Conservation (phyloP, 2,329 filamentous ascomycete genomes). For the Fusarium torulosum region DNA sequence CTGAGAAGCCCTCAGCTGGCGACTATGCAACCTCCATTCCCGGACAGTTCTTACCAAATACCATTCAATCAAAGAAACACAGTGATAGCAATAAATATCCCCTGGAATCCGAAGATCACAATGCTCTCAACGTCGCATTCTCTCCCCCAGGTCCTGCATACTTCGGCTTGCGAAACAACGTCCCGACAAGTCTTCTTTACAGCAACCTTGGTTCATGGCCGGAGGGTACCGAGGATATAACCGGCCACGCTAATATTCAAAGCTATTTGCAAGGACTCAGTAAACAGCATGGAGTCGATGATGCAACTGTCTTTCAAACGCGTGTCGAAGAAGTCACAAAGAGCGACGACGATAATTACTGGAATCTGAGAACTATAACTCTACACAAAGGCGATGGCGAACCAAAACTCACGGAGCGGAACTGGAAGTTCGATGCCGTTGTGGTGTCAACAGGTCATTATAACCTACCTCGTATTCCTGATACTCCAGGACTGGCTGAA, state of each 20-base stretch:
- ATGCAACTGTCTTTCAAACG: conserved; percentile 67
- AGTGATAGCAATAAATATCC: background rate
- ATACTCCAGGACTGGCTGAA: conserved; percentile 67
- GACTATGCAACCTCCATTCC: conserved; percentile 43
- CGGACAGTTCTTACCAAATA: conserved; percentile 6
- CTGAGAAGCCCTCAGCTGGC: conserved; percentile 46
- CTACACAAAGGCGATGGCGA: conserved; percentile 49
- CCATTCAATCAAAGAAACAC: background rate
- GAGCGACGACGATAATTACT: conserved; percentile 54
- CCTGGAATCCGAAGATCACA: background rate
- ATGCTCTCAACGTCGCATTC: conserved; percentile 31
- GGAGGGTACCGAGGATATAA: conserved; percentile 68
- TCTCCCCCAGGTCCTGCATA: conserved; percentile 63
- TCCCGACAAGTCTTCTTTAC: conserved; percentile 70
- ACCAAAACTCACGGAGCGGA: conserved; percentile 48
- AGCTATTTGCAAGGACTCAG: conserved; percentile 73
- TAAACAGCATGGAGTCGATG: conserved; percentile 61
- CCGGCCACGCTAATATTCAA: conserved; percentile 67
- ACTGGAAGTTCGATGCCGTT: conserved; percentile 70
- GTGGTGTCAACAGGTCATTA: conserved; percentile 77
- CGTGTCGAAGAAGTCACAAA: conserved; percentile 68
- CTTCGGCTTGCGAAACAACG: conserved; percentile 76
- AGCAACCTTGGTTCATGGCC: conserved; percentile 66
- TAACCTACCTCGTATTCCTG: conserved; percentile 71
- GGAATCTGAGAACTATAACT: conserved; percentile 65